These are phyloP conservation scores for Glycyrrhiza uralensis DNA, from an alignment of 306 rosid species.

Conservation along the genomic window DNA sequence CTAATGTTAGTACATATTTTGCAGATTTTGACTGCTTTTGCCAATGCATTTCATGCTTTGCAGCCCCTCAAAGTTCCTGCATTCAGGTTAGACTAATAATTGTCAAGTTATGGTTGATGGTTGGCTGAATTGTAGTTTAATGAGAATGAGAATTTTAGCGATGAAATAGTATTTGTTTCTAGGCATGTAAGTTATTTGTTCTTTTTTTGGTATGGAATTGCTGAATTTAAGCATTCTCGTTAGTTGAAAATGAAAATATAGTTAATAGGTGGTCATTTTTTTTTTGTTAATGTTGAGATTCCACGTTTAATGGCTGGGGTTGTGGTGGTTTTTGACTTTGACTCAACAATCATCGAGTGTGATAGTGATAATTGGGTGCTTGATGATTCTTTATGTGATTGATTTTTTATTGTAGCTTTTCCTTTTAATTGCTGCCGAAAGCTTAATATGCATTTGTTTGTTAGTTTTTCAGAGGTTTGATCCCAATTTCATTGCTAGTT, in stretches of 20 bases:
- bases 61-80: slow-evolving; percentile 94
- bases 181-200: slow-evolving; percentile 10
- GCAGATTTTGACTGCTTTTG: slow-evolving; percentile 83
- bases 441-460: slow-evolving; percentile 12
- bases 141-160: not conserved
- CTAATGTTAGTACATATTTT: slow-evolving; percentile 21
- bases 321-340: slow-evolving; percentile 54
- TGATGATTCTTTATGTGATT: slow-evolving; percentile 32
- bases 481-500: slow-evolving; percentile 80
- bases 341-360: slow-evolving; percentile 53
- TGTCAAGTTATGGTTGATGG: not conserved
- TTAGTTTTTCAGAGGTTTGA: slow-evolving; percentile 80
- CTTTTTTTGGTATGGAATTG: not conserved
- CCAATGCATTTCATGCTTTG: slow-evolving; percentile 87
- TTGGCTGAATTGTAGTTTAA: slow-evolving; percentile 10
- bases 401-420: slow-evolving; percentile 9
- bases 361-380: slow-evolving; percentile 66
- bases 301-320: slow-evolving; percentile 33
- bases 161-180: slow-evolving; percentile 1
- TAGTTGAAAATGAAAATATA: not conserved
- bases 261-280: not conserved
- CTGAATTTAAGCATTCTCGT: not conserved
- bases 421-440: slow-evolving; percentile 2
- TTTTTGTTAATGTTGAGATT: not conserved
- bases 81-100: slow-evolving; percentile 61